phyloP scores from a whole-genome alignment of 306 rosid genomes.

The Lathyrus sativus region DNA sequence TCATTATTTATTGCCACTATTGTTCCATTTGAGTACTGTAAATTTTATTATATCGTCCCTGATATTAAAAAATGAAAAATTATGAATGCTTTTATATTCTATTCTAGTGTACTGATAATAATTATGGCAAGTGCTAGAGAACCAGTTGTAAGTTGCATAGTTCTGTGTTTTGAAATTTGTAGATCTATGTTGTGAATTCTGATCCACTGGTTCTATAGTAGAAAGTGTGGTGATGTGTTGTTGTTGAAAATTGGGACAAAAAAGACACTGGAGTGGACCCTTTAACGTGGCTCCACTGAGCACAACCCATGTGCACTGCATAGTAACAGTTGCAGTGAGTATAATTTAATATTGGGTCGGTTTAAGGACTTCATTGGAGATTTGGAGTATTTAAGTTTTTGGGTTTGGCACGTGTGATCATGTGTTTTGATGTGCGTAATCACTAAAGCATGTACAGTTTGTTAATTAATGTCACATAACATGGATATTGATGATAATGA shows the following conservation, averaged over 20 bases:
- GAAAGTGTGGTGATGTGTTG: slow-evolving; percentile 13
- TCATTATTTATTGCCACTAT: too few relatives aligned
- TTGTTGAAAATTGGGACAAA: slow-evolving; percentile 6
- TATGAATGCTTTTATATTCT: neutral
- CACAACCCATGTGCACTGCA: slow-evolving; percentile 42
- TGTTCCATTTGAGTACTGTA: too few relatives aligned
- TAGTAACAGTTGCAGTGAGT: neutral
- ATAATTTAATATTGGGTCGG: slow-evolving; percentile 3
- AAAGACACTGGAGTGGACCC: slow-evolving; percentile 15
- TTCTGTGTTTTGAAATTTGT: neutral
- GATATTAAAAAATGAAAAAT: too few relatives aligned
- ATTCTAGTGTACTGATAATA: neutral
- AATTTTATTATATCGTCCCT: too few relatives aligned
- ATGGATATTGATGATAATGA: neutral
- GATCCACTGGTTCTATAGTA: slow-evolving; percentile 32
- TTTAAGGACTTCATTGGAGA: slow-evolving; percentile 1
- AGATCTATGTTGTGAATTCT: slow-evolving; percentile 21
- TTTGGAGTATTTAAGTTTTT: neutral
- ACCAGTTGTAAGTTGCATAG: slow-evolving; percentile 27
- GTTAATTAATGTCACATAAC: neutral
- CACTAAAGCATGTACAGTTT: neutral
- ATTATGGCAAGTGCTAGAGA: slow-evolving; percentile 22
- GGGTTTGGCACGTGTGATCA: slow-evolving; percentile 33
- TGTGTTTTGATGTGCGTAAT: neutral
- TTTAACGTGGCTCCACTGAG: slow-evolving; percentile 41